Percentiles rank a stretch among this genome's conserved stretches.
Conservation (phyloP, 2,329 filamentous ascomycete genomes). For the Colletotrichum salicis region DNA sequence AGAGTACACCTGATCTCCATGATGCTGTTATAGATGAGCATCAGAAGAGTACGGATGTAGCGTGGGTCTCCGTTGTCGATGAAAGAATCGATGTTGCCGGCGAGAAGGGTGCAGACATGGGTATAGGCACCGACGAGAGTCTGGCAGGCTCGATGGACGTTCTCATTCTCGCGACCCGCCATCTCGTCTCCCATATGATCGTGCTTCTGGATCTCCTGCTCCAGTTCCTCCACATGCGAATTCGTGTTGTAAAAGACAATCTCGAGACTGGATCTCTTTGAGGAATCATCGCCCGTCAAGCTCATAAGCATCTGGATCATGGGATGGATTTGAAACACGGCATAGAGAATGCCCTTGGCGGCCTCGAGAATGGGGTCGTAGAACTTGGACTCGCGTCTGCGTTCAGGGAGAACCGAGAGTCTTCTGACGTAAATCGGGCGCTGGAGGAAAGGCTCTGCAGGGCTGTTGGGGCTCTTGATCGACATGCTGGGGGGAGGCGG, state of each 20-base stretch:
- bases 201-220: constrained; percentile 72
- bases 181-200: constrained; percentile 62
- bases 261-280: constrained; percentile 72
- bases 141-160: constrained; percentile 70
- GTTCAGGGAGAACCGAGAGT: constrained; percentile 71
- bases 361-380: constrained; percentile 72
- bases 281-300: constrained; percentile 68
- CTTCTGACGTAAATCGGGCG: constrained; percentile 72
- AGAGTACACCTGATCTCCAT: constrained; percentile 72
- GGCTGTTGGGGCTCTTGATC: constrained; percentile 67
- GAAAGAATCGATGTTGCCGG: constrained; percentile 71
- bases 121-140: constrained; percentile 73
- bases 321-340: constrained; percentile 74
- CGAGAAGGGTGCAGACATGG: constrained; percentile 70
- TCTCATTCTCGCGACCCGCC: constrained; percentile 67
- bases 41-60: constrained; percentile 72
- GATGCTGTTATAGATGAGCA: constrained; percentile 74
- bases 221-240: constrained; percentile 72
- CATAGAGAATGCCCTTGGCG: constrained; percentile 74
- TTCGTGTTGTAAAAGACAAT: constrained; percentile 76
- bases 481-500: constrained; percentile 53
- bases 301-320: constrained; percentile 74
- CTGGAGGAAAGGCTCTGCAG: constrained; percentile 66
- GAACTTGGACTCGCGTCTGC: constrained; percentile 69
- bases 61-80: constrained; percentile 73